phyloP scores from a whole-genome alignment of 1,284 basidiomycete species.

The Malassezia cuniculi region DNA sequence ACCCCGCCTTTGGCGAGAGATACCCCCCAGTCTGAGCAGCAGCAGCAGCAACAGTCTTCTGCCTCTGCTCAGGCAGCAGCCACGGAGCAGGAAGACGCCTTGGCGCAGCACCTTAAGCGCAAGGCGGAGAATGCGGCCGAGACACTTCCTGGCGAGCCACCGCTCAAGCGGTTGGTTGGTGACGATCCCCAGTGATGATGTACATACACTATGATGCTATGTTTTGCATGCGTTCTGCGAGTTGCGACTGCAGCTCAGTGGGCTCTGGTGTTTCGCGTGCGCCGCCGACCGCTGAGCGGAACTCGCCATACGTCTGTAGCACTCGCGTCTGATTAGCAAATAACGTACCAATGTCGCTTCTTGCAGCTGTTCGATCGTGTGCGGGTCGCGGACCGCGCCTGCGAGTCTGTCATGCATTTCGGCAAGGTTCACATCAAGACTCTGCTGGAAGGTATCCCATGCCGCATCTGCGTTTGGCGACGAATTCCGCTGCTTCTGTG shows the following conservation, averaged over 20 bases:
- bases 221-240: too few relatives aligned
- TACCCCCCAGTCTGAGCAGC: not conserved
- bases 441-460: constrained; percentile 9
- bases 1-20: too few relatives aligned
- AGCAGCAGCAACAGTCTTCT: not conserved
- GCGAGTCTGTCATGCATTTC: not conserved
- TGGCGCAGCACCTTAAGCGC: constrained; percentile 4
- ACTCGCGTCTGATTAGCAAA: too few relatives aligned
- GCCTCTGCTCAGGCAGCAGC: not conserved
- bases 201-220: constrained; percentile 3
- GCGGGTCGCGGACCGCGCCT: not conserved
- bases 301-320: too few relatives aligned
- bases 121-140: not conserved
- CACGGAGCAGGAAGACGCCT: not conserved
- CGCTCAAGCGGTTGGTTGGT: too few relatives aligned
- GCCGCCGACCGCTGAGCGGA: too few relatives aligned
- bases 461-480: constrained; percentile 3
- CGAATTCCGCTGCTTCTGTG: not conserved
- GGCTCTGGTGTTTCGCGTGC: too few relatives aligned
- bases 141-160: too few relatives aligned
- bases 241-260: too few relatives aligned
- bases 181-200: not conserved
- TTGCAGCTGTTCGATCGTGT: not conserved
- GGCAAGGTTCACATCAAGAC: constrained; percentile 10
- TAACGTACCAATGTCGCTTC: too few relatives aligned